Conservation (phyloP, 345 rosid genomes). For the Populus deltoides region DNA sequence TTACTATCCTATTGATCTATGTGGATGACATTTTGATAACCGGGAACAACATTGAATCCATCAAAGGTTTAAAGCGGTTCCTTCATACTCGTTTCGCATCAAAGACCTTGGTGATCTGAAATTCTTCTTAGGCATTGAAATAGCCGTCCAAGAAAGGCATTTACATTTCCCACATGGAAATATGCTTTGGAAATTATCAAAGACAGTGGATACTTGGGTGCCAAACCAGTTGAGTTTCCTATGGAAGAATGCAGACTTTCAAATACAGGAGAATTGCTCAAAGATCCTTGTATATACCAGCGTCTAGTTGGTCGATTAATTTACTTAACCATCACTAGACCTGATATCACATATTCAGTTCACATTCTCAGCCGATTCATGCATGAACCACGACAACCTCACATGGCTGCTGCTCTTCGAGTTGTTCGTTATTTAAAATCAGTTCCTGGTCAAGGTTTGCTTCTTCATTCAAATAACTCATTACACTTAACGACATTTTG, state of each 20-base stretch:
- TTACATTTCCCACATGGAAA: too few species aligned
- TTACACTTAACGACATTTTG: too few species aligned
- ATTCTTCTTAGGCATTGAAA: too few species aligned
- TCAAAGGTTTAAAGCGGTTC: too few species aligned
- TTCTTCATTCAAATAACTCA: too few species aligned
- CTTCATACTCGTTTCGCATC: rapidly evolving
- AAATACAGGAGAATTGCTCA: neutral
- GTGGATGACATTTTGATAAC: too few species aligned
- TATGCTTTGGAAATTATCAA: neutral
- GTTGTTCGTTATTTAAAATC: neutral
- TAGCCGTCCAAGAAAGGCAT: too few species aligned
- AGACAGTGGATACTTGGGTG: neutral
- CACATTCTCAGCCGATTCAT: neutral
- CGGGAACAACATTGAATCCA: too few species aligned
- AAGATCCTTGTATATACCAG: neutral
- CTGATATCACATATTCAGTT: too few species aligned
- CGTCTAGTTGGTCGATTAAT: neutral
- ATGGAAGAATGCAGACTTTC: too few species aligned
- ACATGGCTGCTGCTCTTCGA: neutral
- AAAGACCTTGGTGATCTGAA: too few species aligned
- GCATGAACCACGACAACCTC: neutral
- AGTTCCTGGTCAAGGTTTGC: too few species aligned
- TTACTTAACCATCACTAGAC: neutral
- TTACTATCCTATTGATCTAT: neutral
- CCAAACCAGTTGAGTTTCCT: neutral